Percentiles rank a stretch among this genome's conserved stretches.
Evolutionary conservation across 208 protist species (phyloP).

Genomic region (Acanthamoeba triangularis): DNA sequence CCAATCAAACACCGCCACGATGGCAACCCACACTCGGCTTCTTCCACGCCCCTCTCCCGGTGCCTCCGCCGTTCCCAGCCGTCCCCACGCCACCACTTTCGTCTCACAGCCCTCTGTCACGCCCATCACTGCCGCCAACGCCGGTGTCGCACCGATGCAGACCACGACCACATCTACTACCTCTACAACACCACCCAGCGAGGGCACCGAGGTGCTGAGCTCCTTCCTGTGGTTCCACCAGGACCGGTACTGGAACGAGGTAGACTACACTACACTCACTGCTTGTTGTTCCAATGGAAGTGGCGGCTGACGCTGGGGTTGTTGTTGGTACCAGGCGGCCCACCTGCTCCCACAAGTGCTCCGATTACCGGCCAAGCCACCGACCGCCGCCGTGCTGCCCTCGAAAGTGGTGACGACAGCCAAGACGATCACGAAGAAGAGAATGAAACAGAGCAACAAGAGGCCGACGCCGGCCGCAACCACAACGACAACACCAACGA

Average conservation of each 20-base stretch:
- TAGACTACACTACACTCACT: neutral
- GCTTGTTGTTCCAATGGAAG: neutral
- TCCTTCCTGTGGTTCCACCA: conserved; percentile 50
- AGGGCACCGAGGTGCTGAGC: neutral
- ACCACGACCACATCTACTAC: neutral
- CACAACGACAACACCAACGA: neutral
- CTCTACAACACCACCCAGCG: neutral
- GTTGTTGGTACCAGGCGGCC: neutral
- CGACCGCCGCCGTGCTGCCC: neutral
- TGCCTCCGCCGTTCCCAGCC: neutral
- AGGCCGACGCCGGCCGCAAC: neutral
- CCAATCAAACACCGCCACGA: neutral
- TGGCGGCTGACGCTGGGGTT: neutral
- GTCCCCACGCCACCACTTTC: neutral
- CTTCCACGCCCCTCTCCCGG: neutral
- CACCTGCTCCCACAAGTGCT: conserved; percentile 18
- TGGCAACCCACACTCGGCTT: neutral
- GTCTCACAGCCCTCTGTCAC: neutral
- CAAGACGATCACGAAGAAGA: conserved; percentile 14
- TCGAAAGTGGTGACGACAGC: neutral
- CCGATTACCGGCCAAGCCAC: neutral
- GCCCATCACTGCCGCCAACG: neutral
- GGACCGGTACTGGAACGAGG: conserved; percentile 44
- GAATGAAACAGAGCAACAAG: neutral
- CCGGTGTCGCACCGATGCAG: neutral